Percentiles rank a stretch among this genome's conserved stretches.
phyloP scores from a whole-genome alignment of 2,329 filamentous ascomycete species.

The Phoma sp. region DNA sequence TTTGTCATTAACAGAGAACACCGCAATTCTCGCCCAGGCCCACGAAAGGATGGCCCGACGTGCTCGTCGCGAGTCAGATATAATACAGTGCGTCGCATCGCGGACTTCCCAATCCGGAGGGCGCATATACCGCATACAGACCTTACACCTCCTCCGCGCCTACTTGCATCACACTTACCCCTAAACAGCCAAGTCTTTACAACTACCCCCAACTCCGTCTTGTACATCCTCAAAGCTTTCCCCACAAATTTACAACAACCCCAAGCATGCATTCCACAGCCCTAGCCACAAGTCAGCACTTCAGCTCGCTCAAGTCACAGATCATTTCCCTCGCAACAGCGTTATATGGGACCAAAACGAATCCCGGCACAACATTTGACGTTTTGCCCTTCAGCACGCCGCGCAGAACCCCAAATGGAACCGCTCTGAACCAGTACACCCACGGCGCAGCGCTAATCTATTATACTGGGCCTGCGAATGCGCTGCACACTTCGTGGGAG shows the following conservation, averaged over 20 bases:
- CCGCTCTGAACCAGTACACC: background rate
- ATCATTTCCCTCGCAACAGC: constrained; percentile 9
- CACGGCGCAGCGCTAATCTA: constrained; percentile 11
- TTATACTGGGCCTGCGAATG: constrained; percentile 3
- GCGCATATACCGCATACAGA: constrained; percentile 9
- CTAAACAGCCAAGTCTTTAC: background rate
- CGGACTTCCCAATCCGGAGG: constrained; percentile 1
- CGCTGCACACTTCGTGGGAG: constrained; percentile 6
- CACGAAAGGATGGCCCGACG: too few species aligned
- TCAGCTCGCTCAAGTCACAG: constrained; percentile 2
- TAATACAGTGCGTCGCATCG: background rate
- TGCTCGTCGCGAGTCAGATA: too few species aligned
- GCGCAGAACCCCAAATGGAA: background rate
- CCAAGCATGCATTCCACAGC: background rate
- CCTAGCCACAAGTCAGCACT: background rate
- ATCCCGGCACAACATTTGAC: background rate
- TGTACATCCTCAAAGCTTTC: too few species aligned
- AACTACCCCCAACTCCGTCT: background rate
- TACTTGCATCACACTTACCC: background rate
- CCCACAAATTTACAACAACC: background rate
- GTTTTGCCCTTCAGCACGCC: constrained; percentile 5
- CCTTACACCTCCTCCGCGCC: background rate
- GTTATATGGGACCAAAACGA: constrained; percentile 2
- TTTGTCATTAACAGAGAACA: background rate
- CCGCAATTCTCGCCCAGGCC: background rate